Conservation (phyloP, 2,329 filamentous ascomycete species). For the Sporothrix mexicana region DNA sequence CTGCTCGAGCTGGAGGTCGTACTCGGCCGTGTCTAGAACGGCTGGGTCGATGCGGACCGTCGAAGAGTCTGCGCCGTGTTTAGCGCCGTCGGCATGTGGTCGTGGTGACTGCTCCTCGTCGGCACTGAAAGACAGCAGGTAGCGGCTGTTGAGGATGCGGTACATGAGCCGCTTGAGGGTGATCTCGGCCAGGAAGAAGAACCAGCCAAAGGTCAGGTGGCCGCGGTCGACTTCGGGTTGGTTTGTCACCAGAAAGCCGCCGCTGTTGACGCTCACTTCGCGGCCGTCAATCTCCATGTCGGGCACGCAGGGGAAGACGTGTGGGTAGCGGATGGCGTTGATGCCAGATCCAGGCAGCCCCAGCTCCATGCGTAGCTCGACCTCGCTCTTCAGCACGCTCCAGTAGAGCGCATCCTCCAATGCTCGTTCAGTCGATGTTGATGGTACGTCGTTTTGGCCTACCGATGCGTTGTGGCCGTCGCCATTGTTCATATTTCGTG, state of each 20-base stretch:
- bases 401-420: slow-evolving; percentile 33
- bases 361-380: slow-evolving; percentile 33
- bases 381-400: slow-evolving; percentile 34
- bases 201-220: slow-evolving; percentile 30
- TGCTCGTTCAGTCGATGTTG: slow-evolving; percentile 25
- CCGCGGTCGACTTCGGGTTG: slow-evolving; percentile 27
- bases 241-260: not conserved
- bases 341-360: slow-evolving; percentile 32
- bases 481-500: not conserved
- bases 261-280: not conserved
- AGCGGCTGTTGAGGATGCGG: slow-evolving; percentile 31
- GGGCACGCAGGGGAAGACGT: slow-evolving; percentile 32
- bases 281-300: slow-evolving; percentile 23
- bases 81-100: not conserved
- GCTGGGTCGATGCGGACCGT: not conserved
- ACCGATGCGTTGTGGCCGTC: not conserved
- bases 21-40: slow-evolving; percentile 21
- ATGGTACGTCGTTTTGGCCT: not conserved
- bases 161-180: slow-evolving; percentile 32
- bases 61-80: not conserved
- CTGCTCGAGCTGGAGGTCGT: slow-evolving; percentile 27
- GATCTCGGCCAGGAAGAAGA: slow-evolving; percentile 34
- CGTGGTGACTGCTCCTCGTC: slow-evolving; percentile 10
- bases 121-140: slow-evolving; percentile 19
- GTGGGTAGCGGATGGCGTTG: slow-evolving; percentile 31